Evolutionary conservation across 139 green algal species (phyloP).

Genomic region (Micromonas commoda): DNA sequence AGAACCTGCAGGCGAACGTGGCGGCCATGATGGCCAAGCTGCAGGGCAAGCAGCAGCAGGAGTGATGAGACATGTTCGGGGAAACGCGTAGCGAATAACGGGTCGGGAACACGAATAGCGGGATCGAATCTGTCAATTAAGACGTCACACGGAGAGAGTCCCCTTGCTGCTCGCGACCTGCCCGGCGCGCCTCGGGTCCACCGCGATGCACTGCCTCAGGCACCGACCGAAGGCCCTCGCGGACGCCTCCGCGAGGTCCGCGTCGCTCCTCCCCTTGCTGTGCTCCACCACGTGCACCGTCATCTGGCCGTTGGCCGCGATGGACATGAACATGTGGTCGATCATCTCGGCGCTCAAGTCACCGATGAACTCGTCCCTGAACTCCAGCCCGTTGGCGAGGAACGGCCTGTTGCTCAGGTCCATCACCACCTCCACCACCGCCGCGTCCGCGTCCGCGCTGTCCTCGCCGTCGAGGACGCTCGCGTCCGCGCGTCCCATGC

Average conservation of each 20-base stretch:
- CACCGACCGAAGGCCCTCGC: slow-evolving; percentile 96
- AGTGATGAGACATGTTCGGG: background rate
- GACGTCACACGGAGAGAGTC: slow-evolving; percentile 23
- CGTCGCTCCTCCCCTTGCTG: slow-evolving; percentile 71
- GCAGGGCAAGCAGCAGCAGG: no score
- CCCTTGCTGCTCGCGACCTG: slow-evolving; percentile 20
- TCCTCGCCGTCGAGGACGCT: background rate
- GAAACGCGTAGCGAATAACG: no score
- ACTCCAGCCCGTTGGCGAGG: slow-evolving; percentile 67
- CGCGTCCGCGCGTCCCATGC: slow-evolving; percentile 21
- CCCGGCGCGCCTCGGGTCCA: slow-evolving; percentile 50
- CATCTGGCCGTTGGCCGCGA: slow-evolving; percentile 61
- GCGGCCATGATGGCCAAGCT: background rate
- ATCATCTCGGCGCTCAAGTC: slow-evolving; percentile 91
- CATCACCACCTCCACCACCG: slow-evolving; percentile 72
- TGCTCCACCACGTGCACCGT: slow-evolving; percentile 44
- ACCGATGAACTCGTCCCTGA: slow-evolving; percentile 85
- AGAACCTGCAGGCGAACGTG: background rate
- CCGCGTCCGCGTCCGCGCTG: slow-evolving; percentile 63
- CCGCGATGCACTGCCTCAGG: slow-evolving; percentile 79
- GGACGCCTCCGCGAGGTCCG: slow-evolving; percentile 97
- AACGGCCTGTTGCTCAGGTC: slow-evolving; percentile 91
- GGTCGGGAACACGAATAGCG: background rate
- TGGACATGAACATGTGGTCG: slow-evolving; percentile 94
- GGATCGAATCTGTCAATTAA: background rate